Percentiles rank a stretch among this genome's conserved stretches.
phyloP scores from a whole-genome alignment of 2,329 filamentous ascomycete species.

The Mariannaea sp. region DNA sequence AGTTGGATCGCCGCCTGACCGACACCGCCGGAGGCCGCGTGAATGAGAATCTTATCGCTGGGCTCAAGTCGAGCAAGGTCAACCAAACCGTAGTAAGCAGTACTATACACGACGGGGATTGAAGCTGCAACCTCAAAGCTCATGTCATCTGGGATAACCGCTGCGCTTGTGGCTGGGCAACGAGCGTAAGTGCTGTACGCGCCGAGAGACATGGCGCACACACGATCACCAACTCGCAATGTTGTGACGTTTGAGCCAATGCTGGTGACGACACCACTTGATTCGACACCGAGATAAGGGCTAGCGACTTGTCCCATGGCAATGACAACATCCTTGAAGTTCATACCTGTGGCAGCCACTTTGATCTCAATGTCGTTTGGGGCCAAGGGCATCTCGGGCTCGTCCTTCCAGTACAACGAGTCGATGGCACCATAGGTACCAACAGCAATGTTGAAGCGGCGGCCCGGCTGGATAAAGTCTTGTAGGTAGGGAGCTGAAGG shows the following conservation, averaged over 20 bases:
- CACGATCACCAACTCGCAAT: conserved; percentile 19
- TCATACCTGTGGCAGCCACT: conserved; percentile 51
- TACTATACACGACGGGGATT: conserved; percentile 26
- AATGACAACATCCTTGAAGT: conserved; percentile 53
- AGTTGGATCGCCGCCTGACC: conserved; percentile 42
- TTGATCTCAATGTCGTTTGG: conserved; percentile 49
- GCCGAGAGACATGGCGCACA: conserved; percentile 22
- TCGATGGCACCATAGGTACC: conserved; percentile 46
- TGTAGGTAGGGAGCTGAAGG: conserved; percentile 36
- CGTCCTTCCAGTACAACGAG: conserved; percentile 48
- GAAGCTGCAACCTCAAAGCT: conserved; percentile 17
- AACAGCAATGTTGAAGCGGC: conserved; percentile 45
- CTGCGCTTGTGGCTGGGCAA: conserved; percentile 50
- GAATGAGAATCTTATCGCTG: conserved; percentile 41
- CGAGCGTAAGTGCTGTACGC: conserved; percentile 23
- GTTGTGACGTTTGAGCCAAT: conserved; percentile 41
- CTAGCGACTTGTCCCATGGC: conserved; percentile 47
- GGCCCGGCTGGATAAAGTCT: conserved; percentile 46
- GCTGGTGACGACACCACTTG: conserved; percentile 45
- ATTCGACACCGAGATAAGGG: conserved; percentile 47
- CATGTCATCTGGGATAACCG: conserved; percentile 20
- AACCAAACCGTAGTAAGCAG: conserved; percentile 27
- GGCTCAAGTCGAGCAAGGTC: conserved; percentile 21
- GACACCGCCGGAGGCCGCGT: conserved; percentile 29
- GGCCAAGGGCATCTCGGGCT: conserved; percentile 36